Conservation (phyloP, 768 basidiomycete species). For the Cubamyces lactineus region DNA sequence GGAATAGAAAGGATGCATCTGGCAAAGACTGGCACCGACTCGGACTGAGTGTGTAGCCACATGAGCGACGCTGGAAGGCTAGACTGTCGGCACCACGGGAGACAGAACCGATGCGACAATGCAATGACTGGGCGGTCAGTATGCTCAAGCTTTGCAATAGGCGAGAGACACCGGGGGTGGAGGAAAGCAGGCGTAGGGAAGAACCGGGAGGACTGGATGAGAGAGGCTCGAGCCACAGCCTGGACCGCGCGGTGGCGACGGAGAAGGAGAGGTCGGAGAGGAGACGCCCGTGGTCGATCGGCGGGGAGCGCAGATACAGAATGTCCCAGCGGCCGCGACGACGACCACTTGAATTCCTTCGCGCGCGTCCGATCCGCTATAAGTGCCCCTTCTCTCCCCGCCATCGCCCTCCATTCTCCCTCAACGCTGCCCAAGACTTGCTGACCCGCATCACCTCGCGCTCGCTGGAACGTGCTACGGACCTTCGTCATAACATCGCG, state of each 20-base stretch:
- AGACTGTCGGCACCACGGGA: too few species aligned
- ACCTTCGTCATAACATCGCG: not conserved
- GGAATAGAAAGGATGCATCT: too few species aligned
- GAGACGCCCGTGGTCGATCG: constrained; percentile 12
- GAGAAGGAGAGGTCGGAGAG: not conserved
- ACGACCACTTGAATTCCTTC: too few species aligned
- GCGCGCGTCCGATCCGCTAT: too few species aligned
- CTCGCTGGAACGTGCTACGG: not conserved
- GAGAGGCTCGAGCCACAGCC: constrained; percentile 11
- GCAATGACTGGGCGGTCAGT: too few species aligned
- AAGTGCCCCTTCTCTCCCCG: not conserved
- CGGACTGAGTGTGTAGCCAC: too few species aligned
- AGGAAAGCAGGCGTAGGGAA: not conserved
- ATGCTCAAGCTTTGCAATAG: not conserved
- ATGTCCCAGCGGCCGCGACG: not conserved
- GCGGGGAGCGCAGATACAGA: not conserved
- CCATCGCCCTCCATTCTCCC: not conserved
- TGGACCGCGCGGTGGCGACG: constrained; percentile 5
- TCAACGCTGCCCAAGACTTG: too few species aligned
- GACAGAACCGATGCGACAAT: too few species aligned
- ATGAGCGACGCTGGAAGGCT: too few species aligned
- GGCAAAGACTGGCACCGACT: too few species aligned
- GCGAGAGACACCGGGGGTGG: not conserved
- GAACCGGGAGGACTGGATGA: constrained; percentile 5
- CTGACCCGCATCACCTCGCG: not conserved